Evolutionary conservation across 2,329 filamentous ascomycete species (phyloP).

Genomic region (Paramyrothecium roridum): DNA sequence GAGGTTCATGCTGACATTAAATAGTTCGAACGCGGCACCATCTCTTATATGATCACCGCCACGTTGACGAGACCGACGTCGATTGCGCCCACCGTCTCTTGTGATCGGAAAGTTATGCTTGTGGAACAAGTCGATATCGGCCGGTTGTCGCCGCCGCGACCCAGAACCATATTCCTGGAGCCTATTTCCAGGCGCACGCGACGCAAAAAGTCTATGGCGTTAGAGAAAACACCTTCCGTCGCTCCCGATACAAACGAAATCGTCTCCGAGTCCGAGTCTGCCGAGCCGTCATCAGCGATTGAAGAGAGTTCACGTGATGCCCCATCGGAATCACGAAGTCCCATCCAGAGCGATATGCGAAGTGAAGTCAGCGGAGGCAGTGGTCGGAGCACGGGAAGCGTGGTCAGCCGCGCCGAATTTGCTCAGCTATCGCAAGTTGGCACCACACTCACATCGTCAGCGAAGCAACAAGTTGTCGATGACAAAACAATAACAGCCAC

Average conservation of each 20-base stretch:
- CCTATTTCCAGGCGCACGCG: slow-evolving; percentile 72
- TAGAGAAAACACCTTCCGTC: slow-evolving; percentile 42
- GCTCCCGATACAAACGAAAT: slow-evolving; percentile 34
- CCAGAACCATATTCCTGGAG: slow-evolving; percentile 82
- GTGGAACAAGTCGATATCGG: slow-evolving; percentile 85
- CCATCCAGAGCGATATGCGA: slow-evolving; percentile 50
- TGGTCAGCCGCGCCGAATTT: slow-evolving; percentile 50
- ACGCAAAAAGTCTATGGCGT: slow-evolving; percentile 51
- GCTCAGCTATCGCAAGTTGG: slow-evolving; percentile 28
- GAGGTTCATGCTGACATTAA: not conserved
- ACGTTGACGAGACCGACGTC: slow-evolving; percentile 86
- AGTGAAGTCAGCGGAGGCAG: slow-evolving; percentile 65
- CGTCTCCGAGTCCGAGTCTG: slow-evolving; percentile 30
- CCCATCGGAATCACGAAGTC: slow-evolving; percentile 33
- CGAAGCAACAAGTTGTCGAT: slow-evolving; percentile 43
- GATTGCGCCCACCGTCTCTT: slow-evolving; percentile 75
- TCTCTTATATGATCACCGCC: slow-evolving; percentile 86
- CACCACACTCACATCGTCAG: slow-evolving; percentile 22
- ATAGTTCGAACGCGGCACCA: slow-evolving; percentile 92
- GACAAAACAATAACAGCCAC: slow-evolving; percentile 83
- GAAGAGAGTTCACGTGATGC: slow-evolving; percentile 37
- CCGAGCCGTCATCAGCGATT: slow-evolving; percentile 35
- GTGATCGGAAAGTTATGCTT: slow-evolving; percentile 77
- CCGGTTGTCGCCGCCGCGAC: slow-evolving; percentile 67
- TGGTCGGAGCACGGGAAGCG: slow-evolving; percentile 63